phyloP scores from a whole-genome alignment of 345 rosid genomes.

The Murraya koenigii region DNA sequence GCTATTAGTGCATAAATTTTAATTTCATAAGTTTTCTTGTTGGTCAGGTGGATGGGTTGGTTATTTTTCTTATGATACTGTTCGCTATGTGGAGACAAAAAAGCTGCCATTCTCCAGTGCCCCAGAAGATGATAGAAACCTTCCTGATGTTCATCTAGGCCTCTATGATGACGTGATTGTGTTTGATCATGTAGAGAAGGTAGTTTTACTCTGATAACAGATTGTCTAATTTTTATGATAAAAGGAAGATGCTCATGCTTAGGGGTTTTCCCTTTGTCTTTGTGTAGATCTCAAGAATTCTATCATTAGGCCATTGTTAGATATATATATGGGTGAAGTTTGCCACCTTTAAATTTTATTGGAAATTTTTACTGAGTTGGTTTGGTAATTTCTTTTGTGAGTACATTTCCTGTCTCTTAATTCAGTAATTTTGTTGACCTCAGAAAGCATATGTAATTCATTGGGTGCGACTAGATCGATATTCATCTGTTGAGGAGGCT shows the following conservation, averaged over 20 bases:
- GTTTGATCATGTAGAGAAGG: slow-evolving; percentile 94
- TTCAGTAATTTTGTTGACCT: slow-evolving; percentile 16
- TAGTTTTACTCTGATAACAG: slow-evolving; percentile 16
- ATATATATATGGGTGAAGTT: too few relatives aligned
- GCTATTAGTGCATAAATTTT: background rate
- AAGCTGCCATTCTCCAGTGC: slow-evolving; percentile 72
- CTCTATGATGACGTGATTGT: slow-evolving; percentile 84
- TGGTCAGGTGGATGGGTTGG: slow-evolving; percentile 95
- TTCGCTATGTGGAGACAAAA: slow-evolving; percentile 84
- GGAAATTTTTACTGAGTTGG: background rate
- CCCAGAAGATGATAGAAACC: slow-evolving; percentile 82
- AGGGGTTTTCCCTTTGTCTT: background rate
- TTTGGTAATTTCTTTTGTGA: background rate
- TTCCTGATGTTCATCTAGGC: slow-evolving; percentile 93
- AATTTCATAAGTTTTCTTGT: slow-evolving; percentile 1
- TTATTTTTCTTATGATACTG: slow-evolving; percentile 91
- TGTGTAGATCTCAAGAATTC: background rate
- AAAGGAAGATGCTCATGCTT: background rate
- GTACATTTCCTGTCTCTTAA: background rate
- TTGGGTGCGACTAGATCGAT: slow-evolving; percentile 84
- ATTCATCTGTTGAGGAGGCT: slow-evolving; percentile 70
- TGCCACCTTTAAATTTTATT: background rate
- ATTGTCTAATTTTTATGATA: background rate
- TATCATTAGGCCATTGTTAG: background rate
- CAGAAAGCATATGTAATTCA: slow-evolving; percentile 93